A percentile compares a stretch with the other conserved stretches of the same genome.
Evolutionary conservation across 2,329 filamentous ascomycete species (phyloP).

Genomic region (Emericellopsis atlantica): DNA sequence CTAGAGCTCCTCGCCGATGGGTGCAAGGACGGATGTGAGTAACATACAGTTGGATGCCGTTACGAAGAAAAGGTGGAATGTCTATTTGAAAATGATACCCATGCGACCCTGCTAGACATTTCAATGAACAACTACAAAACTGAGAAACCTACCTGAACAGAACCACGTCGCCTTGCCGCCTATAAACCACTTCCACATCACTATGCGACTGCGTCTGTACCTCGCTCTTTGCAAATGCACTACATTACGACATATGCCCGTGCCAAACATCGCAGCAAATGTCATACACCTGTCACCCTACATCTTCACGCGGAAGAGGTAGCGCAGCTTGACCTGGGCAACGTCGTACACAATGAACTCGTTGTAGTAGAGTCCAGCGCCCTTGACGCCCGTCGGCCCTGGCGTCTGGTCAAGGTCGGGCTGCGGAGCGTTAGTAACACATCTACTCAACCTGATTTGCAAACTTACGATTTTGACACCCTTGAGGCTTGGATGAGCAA

Average conservation of each 20-base stretch:
- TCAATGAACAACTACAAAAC: no score
- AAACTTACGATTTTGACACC: constrained; percentile 57
- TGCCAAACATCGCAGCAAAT: no score
- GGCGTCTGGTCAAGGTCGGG: constrained; percentile 35
- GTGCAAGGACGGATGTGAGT: not conserved
- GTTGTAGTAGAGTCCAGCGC: constrained; percentile 49
- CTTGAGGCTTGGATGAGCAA: constrained; percentile 49
- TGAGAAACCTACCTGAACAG: no score
- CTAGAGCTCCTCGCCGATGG: constrained; percentile 2
- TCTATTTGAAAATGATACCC: no score
- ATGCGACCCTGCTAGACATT: no score
- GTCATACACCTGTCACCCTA: not conserved
- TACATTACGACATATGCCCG: no score
- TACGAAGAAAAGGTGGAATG: no score
- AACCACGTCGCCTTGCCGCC: no score
- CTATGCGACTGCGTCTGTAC: no score
- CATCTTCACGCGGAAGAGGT: constrained; percentile 52
- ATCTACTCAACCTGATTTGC: not conserved
- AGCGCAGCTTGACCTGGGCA: constrained; percentile 56
- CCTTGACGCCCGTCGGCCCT: constrained; percentile 29
- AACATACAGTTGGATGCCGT: no score
- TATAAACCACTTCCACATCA: no score
- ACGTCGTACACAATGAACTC: constrained; percentile 64
- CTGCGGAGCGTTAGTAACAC: constrained; percentile 13
- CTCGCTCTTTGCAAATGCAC: no score